Conservation (phyloP, 2,329 filamentous ascomycete genomes). For the Trichophyton equinum region DNA sequence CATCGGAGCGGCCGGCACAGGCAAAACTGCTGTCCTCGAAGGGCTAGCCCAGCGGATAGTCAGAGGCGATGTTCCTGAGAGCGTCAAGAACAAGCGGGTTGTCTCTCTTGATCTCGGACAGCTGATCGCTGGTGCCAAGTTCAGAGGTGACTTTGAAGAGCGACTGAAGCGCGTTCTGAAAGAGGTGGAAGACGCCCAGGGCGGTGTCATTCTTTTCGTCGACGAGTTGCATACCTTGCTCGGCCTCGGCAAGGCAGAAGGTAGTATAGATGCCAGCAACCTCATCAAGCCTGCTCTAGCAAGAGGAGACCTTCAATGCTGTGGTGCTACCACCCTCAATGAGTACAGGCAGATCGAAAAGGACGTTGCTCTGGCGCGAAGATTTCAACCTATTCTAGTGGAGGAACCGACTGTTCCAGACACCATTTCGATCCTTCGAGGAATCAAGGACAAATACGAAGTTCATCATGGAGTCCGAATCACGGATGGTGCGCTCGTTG, state of each 20-base stretch:
- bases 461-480: constrained; percentile 94
- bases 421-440: constrained; percentile 86
- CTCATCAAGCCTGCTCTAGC: constrained; percentile 88
- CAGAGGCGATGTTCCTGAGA: constrained; percentile 84
- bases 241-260: constrained; percentile 86
- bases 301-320: constrained; percentile 85
- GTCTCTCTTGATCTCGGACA: constrained; percentile 79
- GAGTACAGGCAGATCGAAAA: constrained; percentile 94
- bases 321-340: constrained; percentile 81
- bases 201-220: constrained; percentile 85
- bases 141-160: constrained; percentile 91
- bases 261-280: constrained; percentile 92
- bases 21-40: constrained; percentile 88
- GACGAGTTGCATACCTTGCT: constrained; percentile 88
- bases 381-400: constrained; percentile 92
- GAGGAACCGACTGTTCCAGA: constrained; percentile 82
- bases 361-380: constrained; percentile 78
- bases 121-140: constrained; percentile 91
- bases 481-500: constrained; percentile 80
- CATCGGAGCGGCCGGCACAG: constrained; percentile 83
- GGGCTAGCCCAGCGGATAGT: constrained; percentile 84
- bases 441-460: constrained; percentile 96
- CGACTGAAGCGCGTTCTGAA: constrained; percentile 79
- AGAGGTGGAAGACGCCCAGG: constrained; percentile 80
- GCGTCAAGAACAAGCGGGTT: constrained; percentile 86